These are phyloP conservation scores for Candida yuanshanica DNA, from an alignment of 805 yeast genomes.

Conservation along the genomic window DNA sequence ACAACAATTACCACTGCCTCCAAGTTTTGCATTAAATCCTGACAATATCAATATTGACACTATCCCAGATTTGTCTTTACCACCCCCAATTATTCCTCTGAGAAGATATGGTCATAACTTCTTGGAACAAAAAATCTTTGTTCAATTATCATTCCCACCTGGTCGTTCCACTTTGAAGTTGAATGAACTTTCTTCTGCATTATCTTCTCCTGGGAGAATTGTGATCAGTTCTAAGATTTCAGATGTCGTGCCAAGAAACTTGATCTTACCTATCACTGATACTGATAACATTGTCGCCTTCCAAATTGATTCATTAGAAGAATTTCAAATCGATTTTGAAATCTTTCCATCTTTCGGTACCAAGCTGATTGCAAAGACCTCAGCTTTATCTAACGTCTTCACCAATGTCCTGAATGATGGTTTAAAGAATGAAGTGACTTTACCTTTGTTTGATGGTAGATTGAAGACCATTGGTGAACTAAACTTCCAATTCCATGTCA, in stretches of 20 bases:
- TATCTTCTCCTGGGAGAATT: slow-evolving; percentile 69
- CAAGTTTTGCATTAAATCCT: slow-evolving; percentile 18
- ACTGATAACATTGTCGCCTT: slow-evolving; percentile 66
- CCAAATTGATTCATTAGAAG: slow-evolving; percentile 73
- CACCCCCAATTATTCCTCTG: slow-evolving; percentile 94
- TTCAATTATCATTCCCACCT: slow-evolving; percentile 66
- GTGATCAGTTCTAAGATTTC: slow-evolving; percentile 71
- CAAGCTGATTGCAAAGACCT: slow-evolving; percentile 80
- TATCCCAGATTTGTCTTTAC: slow-evolving; percentile 86
- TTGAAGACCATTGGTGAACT: slow-evolving; percentile 79
- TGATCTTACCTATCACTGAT: slow-evolving; percentile 61
- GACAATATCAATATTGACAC: slow-evolving; percentile 47
- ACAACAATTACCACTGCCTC: slow-evolving; percentile 15
- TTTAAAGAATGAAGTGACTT: slow-evolving; percentile 33
- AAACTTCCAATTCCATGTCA: slow-evolving; percentile 70
- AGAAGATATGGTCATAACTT: slow-evolving; percentile 95
- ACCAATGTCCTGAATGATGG: slow-evolving; percentile 29
- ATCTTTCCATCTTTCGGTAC: slow-evolving; percentile 94
- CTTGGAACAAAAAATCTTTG: slow-evolving; percentile 80
- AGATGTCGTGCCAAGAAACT: slow-evolving; percentile 84
- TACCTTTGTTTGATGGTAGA: slow-evolving; percentile 80
- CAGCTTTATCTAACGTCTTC: slow-evolving; percentile 60
- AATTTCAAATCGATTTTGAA: slow-evolving; percentile 79
- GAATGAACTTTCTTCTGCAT: slow-evolving; percentile 32
- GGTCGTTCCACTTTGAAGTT: slow-evolving; percentile 40